Conservation (phyloP, 2,329 filamentous ascomycete species). For the Phoma sp. region DNA sequence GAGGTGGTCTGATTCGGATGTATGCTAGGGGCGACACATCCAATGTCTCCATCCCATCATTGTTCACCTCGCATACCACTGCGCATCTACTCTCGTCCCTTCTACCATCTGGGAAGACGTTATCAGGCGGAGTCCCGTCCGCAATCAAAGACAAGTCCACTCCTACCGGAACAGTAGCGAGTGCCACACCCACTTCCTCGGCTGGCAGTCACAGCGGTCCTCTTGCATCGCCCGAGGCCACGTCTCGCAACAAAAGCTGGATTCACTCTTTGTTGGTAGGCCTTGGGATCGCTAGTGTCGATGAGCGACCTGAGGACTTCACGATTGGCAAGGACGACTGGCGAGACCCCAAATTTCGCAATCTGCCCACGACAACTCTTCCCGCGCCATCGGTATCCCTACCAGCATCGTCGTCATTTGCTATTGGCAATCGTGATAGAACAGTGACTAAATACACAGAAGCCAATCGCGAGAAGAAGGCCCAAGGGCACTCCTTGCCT, state of each 20-base stretch:
- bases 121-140: slow-evolving; percentile 63
- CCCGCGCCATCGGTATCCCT: slow-evolving; percentile 4
- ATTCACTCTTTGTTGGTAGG: slow-evolving; percentile 54
- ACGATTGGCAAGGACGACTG: slow-evolving; percentile 86
- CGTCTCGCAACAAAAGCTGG: slow-evolving; percentile 45
- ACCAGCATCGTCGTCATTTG: slow-evolving; percentile 50
- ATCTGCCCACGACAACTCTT: slow-evolving; percentile 44
- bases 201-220: slow-evolving; percentile 18
- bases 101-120: slow-evolving; percentile 59
- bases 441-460: slow-evolving; percentile 3
- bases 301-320: slow-evolving; percentile 58
- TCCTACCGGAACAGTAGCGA: background rate
- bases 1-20: slow-evolving; percentile 92
- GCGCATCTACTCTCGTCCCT: slow-evolving; percentile 90
- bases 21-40: slow-evolving; percentile 97
- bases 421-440: slow-evolving; percentile 39
- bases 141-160: slow-evolving; percentile 61
- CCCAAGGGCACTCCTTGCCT: slow-evolving; percentile 35
- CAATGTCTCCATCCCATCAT: slow-evolving; percentile 89
- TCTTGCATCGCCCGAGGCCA: background rate
- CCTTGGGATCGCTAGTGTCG: slow-evolving; percentile 48
- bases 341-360: slow-evolving; percentile 77
- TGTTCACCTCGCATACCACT: slow-evolving; percentile 94
- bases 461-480: slow-evolving; percentile 26
- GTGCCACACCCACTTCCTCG: background rate